Base-by-base conservation (phyloP, 176 grass and related monocot genomes). In the Rhipidocladum racemiflorum region DNA sequence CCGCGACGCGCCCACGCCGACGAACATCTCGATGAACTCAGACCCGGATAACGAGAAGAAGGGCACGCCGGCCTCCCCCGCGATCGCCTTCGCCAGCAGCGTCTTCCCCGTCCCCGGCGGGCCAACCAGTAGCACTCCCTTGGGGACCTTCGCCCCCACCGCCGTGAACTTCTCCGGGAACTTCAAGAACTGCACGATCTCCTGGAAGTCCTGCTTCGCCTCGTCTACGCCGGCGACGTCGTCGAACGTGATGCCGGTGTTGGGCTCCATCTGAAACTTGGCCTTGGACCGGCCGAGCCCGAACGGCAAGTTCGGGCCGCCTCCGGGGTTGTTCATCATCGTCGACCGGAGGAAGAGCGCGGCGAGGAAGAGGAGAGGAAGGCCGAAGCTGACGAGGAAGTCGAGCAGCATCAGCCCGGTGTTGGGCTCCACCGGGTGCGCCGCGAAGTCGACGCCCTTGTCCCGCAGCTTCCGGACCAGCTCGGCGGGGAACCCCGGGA, bases 11-110 rank as follows among this genome's bases (percentile, higher is more conserved):
- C 94, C 94, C 9, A 97, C 87, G 32, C 91, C 91, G 4, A 90
- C 89, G 67, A 97, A 94, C 91, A 91, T 92, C 83, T 97, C 89
- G 70, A 97, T 92, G 87, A 97, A 97, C 83, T 90, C 91, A 11
- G 94, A 97, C 23, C 91, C 89, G 28, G 91, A 94, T 18, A 94
- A 75, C 20, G 91, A 97, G 80, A 97, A 94, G 85, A 97, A 97
- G 1, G 94, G 94, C 62, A 94, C 94, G 12, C 85, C 89, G 9
- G 94, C 94, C 86, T 97, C 89, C 7, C 94, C 91, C 34, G 87
- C 89, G 81, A 93, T 93, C 42, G 91, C 94, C 73, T 88, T 97
- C 7, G 88, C 89, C 72, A 97, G 89, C 63, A 97, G 76, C 24
- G 89, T 97, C 84, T 97, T 97, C 21, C 91, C 94, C 16, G 87